Conservation (phyloP, 2,329 filamentous ascomycete genomes). For the Xylariaceae sp. region DNA sequence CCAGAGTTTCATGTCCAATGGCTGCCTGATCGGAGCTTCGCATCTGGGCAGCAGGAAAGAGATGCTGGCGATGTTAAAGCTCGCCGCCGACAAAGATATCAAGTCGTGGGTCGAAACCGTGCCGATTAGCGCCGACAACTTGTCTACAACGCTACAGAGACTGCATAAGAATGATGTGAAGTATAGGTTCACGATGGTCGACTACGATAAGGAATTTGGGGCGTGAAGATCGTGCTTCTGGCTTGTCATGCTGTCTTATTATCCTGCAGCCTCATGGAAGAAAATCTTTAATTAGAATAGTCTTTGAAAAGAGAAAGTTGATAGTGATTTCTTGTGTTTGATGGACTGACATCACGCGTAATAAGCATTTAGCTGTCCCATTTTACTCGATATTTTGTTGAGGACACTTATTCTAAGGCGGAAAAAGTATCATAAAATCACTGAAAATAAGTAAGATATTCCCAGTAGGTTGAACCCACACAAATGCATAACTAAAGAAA, state of each 20-base stretch:
- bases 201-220: constrained; percentile 72
- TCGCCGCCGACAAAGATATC: constrained; percentile 72
- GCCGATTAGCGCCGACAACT: constrained; percentile 73
- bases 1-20: constrained; percentile 77
- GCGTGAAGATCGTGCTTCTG: constrained; percentile 37
- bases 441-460: too few relatives aligned
- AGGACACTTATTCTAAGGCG: too few relatives aligned
- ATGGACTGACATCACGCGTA: too few relatives aligned
- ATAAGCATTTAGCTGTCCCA: too few relatives aligned
- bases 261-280: background rate
- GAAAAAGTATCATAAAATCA: too few relatives aligned
- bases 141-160: constrained; percentile 71
- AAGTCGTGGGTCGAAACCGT: constrained; percentile 76
- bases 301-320: background rate
- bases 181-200: constrained; percentile 77
- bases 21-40: constrained; percentile 72
- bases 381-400: too few relatives aligned
- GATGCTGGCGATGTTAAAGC: constrained; percentile 73
- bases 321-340: background rate
- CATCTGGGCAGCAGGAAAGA: constrained; percentile 74
- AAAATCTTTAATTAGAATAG: background rate
- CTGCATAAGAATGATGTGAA: constrained; percentile 73
- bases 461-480: too few relatives aligned
- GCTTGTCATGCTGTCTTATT: background rate
- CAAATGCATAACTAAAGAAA: too few relatives aligned